Evolutionary conservation across 2,329 filamentous ascomycete genomes (phyloP).

Genomic region (Xylaria sp.): DNA sequence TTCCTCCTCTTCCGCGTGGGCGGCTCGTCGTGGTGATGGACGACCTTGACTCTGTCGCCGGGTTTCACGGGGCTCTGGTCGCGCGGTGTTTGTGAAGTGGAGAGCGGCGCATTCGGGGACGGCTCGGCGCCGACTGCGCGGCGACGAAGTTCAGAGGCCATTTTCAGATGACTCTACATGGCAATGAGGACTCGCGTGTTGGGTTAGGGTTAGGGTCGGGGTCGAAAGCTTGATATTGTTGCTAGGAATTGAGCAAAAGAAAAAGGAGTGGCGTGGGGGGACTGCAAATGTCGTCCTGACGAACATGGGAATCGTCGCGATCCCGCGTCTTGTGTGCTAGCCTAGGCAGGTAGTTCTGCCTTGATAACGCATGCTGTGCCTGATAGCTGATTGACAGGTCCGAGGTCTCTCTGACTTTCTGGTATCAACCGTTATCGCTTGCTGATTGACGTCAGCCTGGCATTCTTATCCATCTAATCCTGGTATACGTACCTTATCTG

Average conservation of each 20-base stretch:
- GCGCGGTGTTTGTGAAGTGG: conserved; percentile 41
- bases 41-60: conserved; percentile 55
- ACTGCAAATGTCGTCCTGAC: background rate
- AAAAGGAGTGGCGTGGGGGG: background rate
- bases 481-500: conserved; percentile 1
- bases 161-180: conserved; percentile 44
- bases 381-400: conserved; percentile 23
- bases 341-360: too few relatives aligned
- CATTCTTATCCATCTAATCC: conserved; percentile 1
- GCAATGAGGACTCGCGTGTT: conserved; percentile 22
- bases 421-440: conserved; percentile 10
- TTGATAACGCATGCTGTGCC: conserved; percentile 16
- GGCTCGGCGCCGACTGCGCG: conserved; percentile 45
- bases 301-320: background rate
- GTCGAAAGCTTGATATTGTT: background rate
- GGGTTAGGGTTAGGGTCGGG: too few relatives aligned
- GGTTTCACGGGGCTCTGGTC: conserved; percentile 51
- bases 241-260: background rate
- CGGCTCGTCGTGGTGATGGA: conserved; percentile 57
- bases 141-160: conserved; percentile 49
- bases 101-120: conserved; percentile 45
- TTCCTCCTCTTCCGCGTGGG: conserved; percentile 74
- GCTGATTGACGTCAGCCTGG: conserved; percentile 28
- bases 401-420: conserved; percentile 2
- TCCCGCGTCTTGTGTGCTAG: background rate